Evolutionary conservation across 2,329 filamentous ascomycete species (phyloP).

Genomic region (Graphiopsis chlorocephala): DNA sequence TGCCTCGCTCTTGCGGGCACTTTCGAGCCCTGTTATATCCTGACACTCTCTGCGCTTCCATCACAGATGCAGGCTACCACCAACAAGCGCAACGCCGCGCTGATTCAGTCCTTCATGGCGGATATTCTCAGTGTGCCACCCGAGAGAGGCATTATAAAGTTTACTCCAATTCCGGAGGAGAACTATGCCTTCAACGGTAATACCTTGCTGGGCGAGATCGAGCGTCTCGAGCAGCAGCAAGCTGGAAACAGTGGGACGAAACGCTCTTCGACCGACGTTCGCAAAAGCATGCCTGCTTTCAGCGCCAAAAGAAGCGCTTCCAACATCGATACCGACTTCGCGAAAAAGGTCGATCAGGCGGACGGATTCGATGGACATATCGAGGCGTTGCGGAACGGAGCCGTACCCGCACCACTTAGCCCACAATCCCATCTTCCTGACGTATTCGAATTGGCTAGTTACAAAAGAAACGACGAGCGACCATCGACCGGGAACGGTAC

Average conservation of each 20-base stretch:
- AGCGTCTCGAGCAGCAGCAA: slow-evolving; percentile 52
- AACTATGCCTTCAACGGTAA: slow-evolving; percentile 68
- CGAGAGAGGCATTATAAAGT: slow-evolving; percentile 69
- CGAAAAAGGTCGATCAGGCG: neutral
- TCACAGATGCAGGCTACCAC: slow-evolving; percentile 67
- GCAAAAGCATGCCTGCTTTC: slow-evolving; percentile 29
- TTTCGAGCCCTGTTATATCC: slow-evolving; percentile 74
- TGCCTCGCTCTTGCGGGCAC: slow-evolving; percentile 73
- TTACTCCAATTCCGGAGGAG: slow-evolving; percentile 66
- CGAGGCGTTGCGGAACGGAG: slow-evolving; percentile 12
- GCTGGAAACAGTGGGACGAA: slow-evolving; percentile 42
- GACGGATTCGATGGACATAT: slow-evolving; percentile 12
- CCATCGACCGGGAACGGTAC: slow-evolving; percentile 26
- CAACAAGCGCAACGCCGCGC: slow-evolving; percentile 76
- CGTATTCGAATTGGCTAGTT: slow-evolving; percentile 29
- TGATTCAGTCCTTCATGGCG: slow-evolving; percentile 73
- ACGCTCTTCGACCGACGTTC: slow-evolving; percentile 33
- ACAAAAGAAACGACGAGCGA: slow-evolving; percentile 20
- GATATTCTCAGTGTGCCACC: slow-evolving; percentile 66
- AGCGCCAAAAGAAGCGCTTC: slow-evolving; percentile 23
- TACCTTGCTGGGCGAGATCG: slow-evolving; percentile 67
- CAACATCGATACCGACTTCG: slow-evolving; percentile 22
- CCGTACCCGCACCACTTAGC: neutral
- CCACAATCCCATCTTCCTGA: neutral
- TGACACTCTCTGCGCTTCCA: slow-evolving; percentile 70